Conservation (phyloP, 495 filamentous ascomycete species). For the Aspergillus avenaceus region DNA sequence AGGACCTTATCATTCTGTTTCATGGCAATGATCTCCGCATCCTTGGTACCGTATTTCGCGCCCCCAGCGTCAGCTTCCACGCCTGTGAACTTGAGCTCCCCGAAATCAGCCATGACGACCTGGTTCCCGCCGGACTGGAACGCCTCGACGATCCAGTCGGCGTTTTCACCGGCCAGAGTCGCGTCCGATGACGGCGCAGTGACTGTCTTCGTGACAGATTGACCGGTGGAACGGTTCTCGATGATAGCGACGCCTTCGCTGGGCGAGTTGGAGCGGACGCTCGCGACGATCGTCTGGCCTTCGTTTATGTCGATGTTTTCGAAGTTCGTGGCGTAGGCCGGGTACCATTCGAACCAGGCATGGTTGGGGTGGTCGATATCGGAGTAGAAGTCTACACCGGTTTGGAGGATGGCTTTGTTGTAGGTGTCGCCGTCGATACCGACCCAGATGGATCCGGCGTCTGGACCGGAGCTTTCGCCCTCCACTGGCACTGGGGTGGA, state of each 20-base stretch:
- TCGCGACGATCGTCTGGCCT: slow-evolving; percentile 55
- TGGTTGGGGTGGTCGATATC: slow-evolving; percentile 39
- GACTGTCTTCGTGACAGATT: slow-evolving; percentile 49
- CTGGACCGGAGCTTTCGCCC: slow-evolving; percentile 15
- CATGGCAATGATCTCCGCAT: slow-evolving; percentile 49
- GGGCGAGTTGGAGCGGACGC: slow-evolving; percentile 42
- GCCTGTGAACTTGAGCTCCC: slow-evolving; percentile 45
- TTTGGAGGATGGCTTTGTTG: slow-evolving; percentile 53
- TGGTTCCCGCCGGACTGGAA: slow-evolving; percentile 43
- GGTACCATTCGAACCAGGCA: slow-evolving; percentile 66
- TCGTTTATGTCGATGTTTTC: slow-evolving; percentile 42
- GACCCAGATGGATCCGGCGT: slow-evolving; percentile 59
- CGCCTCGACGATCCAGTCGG: slow-evolving; percentile 67
- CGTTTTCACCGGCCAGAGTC: slow-evolving; percentile 45
- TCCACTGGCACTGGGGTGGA: slow-evolving; percentile 40
- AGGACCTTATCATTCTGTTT: slow-evolving; percentile 45
- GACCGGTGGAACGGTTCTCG: slow-evolving; percentile 52
- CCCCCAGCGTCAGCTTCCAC: slow-evolving; percentile 33
- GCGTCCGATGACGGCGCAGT: slow-evolving; percentile 29
- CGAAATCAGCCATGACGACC: slow-evolving; percentile 54
- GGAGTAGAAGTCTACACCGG: slow-evolving; percentile 56
- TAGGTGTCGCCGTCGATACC: slow-evolving; percentile 60
- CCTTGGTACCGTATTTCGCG: slow-evolving; percentile 28
- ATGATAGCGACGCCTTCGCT: slow-evolving; percentile 51
- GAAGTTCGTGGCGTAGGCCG: slow-evolving; percentile 53